Percentiles rank a stretch among this genome's conserved stretches.
Conservation (phyloP, 345 rosid species). For the Rhodamnia argentea region DNA sequence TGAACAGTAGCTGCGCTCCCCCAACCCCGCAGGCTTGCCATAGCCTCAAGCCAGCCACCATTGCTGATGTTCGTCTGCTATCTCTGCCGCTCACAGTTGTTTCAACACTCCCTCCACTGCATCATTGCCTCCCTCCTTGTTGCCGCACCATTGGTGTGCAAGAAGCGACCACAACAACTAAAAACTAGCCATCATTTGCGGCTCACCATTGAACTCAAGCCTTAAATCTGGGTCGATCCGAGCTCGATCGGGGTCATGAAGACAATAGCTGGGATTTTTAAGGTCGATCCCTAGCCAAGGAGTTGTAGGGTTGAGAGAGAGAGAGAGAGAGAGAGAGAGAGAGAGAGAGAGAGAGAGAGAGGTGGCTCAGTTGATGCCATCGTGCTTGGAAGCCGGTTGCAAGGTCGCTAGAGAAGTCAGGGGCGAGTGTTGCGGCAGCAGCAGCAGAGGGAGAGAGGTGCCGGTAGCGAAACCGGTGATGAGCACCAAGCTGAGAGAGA, state of each 20-base stretch:
- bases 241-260: not conserved
- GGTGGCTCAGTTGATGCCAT: not conserved
- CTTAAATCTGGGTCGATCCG: not conserved
- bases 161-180: too few species aligned
- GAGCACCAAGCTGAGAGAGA: too few species aligned
- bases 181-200: not conserved
- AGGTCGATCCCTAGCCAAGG: not conserved
- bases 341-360: not conserved
- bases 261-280: not conserved
- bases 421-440: not conserved
- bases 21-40: not conserved
- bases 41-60: not conserved
- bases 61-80: too few species aligned
- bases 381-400: not conserved
- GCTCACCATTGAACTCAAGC: not conserved
- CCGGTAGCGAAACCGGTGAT: too few species aligned
- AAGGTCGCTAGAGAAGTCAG: not conserved
- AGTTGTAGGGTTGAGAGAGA: not conserved
- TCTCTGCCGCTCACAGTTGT: too few species aligned
- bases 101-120: too few species aligned
- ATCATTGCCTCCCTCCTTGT: too few species aligned
- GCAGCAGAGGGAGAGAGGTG: not conserved
- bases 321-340: not conserved
- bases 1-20: not conserved
- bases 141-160: too few species aligned